phyloP scores from a whole-genome alignment of 257 asterid species.

The Solanum sitiens region DNA sequence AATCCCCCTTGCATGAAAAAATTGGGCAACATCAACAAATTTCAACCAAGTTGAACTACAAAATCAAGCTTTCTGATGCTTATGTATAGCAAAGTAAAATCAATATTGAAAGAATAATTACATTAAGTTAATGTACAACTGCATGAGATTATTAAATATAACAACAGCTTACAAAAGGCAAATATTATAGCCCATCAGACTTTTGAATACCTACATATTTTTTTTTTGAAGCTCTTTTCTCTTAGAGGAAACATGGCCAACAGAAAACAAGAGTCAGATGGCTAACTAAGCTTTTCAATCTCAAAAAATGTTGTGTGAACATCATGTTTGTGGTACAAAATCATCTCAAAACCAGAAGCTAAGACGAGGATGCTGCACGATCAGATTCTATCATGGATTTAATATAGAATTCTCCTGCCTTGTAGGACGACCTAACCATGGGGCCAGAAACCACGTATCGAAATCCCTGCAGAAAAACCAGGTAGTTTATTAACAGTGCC shows the following conservation, averaged over 20 bases:
- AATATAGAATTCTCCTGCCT: conserved; percentile 93
- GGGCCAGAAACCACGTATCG: conserved; percentile 98
- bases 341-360: background rate
- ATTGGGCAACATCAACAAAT: background rate
- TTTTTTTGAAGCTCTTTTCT: background rate
- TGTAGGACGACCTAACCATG: conserved; percentile 96
- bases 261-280: background rate
- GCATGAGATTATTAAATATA: background rate
- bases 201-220: background rate
- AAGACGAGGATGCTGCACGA: conserved; percentile 34
- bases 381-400: conserved; percentile 93
- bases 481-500: background rate
- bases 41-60: too few relatives aligned
- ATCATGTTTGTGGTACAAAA: background rate
- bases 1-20: background rate
- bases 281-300: background rate
- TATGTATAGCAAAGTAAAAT: too few relatives aligned
- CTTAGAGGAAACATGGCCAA: background rate
- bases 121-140: background rate
- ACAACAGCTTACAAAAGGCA: background rate
- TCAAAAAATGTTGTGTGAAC: background rate
- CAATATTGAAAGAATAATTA: background rate
- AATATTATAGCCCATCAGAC: background rate
- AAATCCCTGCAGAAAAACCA: conserved; percentile 58
- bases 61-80: too few relatives aligned